Evolutionary conservation across 2,329 filamentous ascomycete species (phyloP).

Genomic region (Colletotrichum viniferum): DNA sequence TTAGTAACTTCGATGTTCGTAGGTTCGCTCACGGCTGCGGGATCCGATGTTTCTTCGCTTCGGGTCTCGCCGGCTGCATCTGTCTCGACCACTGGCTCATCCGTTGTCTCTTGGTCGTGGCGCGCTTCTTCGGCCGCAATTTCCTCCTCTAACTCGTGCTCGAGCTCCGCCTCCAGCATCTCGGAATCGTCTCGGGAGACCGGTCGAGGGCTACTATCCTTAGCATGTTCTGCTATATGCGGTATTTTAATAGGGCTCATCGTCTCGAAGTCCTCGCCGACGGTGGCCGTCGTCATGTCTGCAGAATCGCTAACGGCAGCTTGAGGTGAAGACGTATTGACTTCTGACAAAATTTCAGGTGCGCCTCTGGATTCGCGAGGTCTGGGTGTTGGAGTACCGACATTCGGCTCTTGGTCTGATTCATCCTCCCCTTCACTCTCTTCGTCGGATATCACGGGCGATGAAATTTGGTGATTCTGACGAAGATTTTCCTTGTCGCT

Average conservation of each 20-base stretch:
- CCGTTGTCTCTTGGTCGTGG: neutral
- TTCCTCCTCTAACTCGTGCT: constrained; percentile 12
- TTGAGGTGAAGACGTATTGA: neutral
- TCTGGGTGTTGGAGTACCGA: constrained; percentile 7
- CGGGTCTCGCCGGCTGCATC: neutral
- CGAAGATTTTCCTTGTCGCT: neutral
- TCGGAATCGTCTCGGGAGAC: neutral
- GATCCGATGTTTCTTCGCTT: neutral
- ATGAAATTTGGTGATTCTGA: neutral
- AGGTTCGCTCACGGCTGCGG: neutral
- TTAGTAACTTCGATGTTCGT: neutral
- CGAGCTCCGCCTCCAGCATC: constrained; percentile 2
- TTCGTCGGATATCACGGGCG: neutral
- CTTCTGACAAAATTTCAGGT: neutral
- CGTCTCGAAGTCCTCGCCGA: constrained; percentile 9
- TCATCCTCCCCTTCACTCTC: constrained; percentile 7
- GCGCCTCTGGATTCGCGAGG: neutral
- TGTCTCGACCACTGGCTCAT: neutral
- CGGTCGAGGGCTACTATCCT: neutral
- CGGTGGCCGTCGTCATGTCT: neutral
- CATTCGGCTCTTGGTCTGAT: neutral
- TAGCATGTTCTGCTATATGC: neutral
- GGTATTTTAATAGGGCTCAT: constrained; percentile 18
- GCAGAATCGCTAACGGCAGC: neutral
- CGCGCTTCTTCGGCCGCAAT: neutral